Evolutionary conservation across 352 stramenopile species (phyloP).

Genomic region (Phytophthora pluvialis): DNA sequence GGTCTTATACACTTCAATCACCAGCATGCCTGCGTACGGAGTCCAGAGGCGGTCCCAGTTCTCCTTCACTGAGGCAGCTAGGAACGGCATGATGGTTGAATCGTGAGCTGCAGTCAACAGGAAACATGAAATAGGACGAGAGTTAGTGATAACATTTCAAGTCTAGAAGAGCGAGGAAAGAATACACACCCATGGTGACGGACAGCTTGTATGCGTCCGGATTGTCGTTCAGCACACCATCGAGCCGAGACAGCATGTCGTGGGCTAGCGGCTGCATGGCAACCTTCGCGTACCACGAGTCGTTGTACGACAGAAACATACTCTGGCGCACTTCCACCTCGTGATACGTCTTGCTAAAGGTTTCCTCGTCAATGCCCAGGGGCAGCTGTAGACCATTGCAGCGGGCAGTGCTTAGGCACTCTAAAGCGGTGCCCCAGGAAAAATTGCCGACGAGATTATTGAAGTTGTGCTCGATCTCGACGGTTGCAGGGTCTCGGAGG

Average conservation of each 20-base stretch:
- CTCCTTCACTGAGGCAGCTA: constrained; percentile 69
- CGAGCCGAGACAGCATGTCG: constrained; percentile 72
- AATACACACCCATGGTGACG: constrained; percentile 76
- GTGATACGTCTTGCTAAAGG: constrained; percentile 80
- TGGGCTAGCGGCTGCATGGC: constrained; percentile 85
- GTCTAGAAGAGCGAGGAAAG: background rate
- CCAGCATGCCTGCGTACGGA: constrained; percentile 79
- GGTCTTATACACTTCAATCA: constrained; percentile 85
- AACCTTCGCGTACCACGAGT: constrained; percentile 84
- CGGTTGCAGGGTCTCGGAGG: constrained; percentile 45
- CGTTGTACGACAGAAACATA: constrained; percentile 75
- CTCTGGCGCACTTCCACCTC: constrained; percentile 75
- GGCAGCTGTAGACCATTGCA: constrained; percentile 82
- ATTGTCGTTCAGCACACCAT: constrained; percentile 50
- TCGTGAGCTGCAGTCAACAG: constrained; percentile 52
- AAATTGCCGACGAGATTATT: constrained; percentile 75
- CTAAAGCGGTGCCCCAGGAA: constrained; percentile 77
- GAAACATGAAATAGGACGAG: too few relatives aligned
- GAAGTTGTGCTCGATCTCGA: constrained; percentile 69
- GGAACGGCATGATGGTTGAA: constrained; percentile 88
- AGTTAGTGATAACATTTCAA: background rate
- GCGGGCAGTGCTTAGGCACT: constrained; percentile 82
- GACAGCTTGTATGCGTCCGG: constrained; percentile 60
- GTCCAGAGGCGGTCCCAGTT: constrained; percentile 88
- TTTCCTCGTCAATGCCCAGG: constrained; percentile 63